Base-by-base conservation (phyloP, 192 early-diverging fungal genomes). In the Diversispora epigaea region DNA sequence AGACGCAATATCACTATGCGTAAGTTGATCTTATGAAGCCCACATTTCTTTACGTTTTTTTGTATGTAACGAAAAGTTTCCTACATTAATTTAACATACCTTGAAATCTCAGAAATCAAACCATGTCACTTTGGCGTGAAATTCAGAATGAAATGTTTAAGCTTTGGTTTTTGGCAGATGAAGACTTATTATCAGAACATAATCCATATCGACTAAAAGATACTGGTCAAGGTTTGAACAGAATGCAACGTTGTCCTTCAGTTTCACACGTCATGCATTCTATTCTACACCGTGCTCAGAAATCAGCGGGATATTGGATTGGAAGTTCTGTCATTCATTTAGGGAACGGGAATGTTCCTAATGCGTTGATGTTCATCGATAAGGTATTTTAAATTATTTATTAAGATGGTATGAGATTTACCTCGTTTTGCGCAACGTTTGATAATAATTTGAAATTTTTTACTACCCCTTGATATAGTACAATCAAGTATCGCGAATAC, bases 301-400 rank as follows among this genome's bases (percentile, higher is more conserved):
- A 89, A 77, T 87, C 88, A 25, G 91, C 93, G 6, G 91, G 93
- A 4, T 85, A 86, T 55, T 99, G 97, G 97, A 91, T 98, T 11
- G 98, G 96, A 11, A 93, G 92, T 25, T 92, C 93, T 17, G 96
- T 98, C 70, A 94, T 99, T 77, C 98, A 99, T 83, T 76, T 99
- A 74, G 98, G 96, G 21, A 96, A 99, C 82, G 93, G 91, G 81
- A 99, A 98, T 77, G 96, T 99, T 12, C 96, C 98, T 21, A 99
- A 99, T 77, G 93, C 98, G 5, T 88, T 99, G 44, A 91, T 97
- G 89, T 98, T 98, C 69, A 98, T 99, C 65, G 94, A 95, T 89
- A 96, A 95, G 77, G 80, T 81, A 79, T 49, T 44, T 40, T 9
- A 47, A 70, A 11, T 9, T 49, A 22, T 2, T 43, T 68, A 22